phyloP scores from a whole-genome alignment of 805 yeast genomes.

The Metschnikowia picachoensis region DNA sequence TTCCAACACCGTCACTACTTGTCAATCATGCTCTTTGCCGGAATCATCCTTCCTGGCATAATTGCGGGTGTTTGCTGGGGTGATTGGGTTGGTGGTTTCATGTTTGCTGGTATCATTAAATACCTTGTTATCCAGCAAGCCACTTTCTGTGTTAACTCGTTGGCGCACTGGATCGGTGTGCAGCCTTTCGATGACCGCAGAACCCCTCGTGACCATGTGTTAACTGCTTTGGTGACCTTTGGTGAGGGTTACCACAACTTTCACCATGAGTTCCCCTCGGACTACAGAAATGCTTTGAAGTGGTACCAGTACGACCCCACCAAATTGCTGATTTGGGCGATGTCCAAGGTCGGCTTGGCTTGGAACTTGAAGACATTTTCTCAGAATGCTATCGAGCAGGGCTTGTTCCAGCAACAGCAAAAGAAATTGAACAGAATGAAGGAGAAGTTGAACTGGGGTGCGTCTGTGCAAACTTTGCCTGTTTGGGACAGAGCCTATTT shows the following conservation, averaged over 20 bases:
- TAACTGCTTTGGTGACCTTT: slow-evolving; percentile 78
- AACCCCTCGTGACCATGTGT: slow-evolving; percentile 79
- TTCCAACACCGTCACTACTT: slow-evolving; percentile 80
- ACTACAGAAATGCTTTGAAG: slow-evolving; percentile 80
- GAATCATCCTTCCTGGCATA: slow-evolving; percentile 60
- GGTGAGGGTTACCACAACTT: slow-evolving; percentile 91
- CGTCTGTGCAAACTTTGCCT: slow-evolving; percentile 60
- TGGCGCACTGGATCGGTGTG: slow-evolving; percentile 82
- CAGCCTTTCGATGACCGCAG: slow-evolving; percentile 86
- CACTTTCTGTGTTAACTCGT: slow-evolving; percentile 79
- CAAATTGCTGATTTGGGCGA: slow-evolving; percentile 53
- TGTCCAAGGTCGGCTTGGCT: slow-evolving; percentile 65
- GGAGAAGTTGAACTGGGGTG: slow-evolving; percentile 70
- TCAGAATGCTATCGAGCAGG: slow-evolving; percentile 78
- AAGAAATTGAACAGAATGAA: slow-evolving; percentile 68
- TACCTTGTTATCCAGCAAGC: slow-evolving; percentile 76
- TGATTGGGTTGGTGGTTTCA: slow-evolving; percentile 61
- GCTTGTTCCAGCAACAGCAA: slow-evolving; percentile 77
- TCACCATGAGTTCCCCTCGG: slow-evolving; percentile 89
- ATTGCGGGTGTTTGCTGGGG: slow-evolving; percentile 28
- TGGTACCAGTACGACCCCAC: slow-evolving; percentile 91
- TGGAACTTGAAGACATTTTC: slow-evolving; percentile 73
- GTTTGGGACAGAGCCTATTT: slow-evolving; percentile 69
- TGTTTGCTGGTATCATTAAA: slow-evolving; percentile 72
- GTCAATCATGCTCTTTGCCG: slow-evolving; percentile 53